Percentiles rank a stretch among this genome's conserved stretches.
phyloP scores from a whole-genome alignment of 139 green algal species.

The Auxenochlorella protothecoides region DNA sequence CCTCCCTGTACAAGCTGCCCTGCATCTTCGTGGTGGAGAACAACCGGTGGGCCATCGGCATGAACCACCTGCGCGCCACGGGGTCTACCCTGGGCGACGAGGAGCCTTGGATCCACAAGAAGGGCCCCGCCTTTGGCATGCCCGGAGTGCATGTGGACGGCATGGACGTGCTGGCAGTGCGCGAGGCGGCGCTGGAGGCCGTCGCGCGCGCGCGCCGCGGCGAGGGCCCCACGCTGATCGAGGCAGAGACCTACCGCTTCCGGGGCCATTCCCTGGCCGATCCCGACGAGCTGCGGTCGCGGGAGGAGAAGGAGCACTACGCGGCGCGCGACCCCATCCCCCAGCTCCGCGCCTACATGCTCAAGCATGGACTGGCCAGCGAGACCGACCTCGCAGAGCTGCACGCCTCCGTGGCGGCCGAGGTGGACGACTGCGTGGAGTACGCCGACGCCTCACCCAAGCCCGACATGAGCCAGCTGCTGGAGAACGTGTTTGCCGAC shows the following conservation, averaged over 20 bases:
- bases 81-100: constrained; percentile 48
- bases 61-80: constrained; percentile 83
- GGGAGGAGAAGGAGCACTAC: constrained; percentile 87
- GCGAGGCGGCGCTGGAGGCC: constrained; percentile 75
- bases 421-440: constrained; percentile 83
- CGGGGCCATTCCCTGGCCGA: constrained; percentile 94
- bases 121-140: constrained; percentile 94
- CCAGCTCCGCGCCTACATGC: constrained; percentile 65
- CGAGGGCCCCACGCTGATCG: constrained; percentile 93
- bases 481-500: constrained; percentile 98
- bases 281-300: constrained; percentile 88
- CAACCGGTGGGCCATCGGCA: constrained; percentile 97
- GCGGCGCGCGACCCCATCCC: constrained; percentile 73
- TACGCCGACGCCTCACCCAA: constrained; percentile 89
- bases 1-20: constrained; percentile 91
- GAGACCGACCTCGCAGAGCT: constrained; percentile 66
- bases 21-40: constrained; percentile 99
- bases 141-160: constrained; percentile 91
- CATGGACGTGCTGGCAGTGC: constrained; percentile 93
- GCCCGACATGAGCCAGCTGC: constrained; percentile 83
- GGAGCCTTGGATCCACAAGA: constrained; percentile 94
- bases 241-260: constrained; percentile 97
- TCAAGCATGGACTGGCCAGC: constrained; percentile 59
- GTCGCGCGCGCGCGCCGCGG: constrained; percentile 77
- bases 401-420: constrained; percentile 47